Evolutionary conservation across 139 green algal species (phyloP).

Genomic region (Chlorella ohadii): DNA sequence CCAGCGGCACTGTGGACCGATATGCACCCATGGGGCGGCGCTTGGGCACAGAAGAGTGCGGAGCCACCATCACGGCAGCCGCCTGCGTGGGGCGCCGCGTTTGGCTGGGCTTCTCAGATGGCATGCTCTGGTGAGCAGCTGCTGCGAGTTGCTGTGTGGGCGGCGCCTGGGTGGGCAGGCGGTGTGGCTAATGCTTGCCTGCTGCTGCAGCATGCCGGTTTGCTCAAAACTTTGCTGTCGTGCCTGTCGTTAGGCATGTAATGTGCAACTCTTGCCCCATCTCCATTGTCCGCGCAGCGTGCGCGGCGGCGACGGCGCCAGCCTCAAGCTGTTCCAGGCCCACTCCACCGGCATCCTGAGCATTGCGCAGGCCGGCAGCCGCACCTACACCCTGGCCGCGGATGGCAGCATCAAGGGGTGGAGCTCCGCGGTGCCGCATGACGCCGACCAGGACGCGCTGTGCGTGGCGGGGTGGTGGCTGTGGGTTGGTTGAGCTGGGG

Average conservation of each 20-base stretch:
- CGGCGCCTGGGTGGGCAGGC: background rate
- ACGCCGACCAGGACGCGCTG: slow-evolving; percentile 28
- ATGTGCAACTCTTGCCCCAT: too few relatives aligned
- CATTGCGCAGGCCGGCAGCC: slow-evolving; percentile 53
- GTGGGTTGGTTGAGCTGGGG: background rate
- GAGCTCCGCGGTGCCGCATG: slow-evolving; percentile 34
- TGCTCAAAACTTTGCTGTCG: too few relatives aligned
- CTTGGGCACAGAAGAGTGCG: slow-evolving; percentile 41
- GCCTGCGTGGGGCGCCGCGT: slow-evolving; percentile 46
- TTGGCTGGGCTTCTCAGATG: slow-evolving; percentile 72
- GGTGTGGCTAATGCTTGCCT: background rate
- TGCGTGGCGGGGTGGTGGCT: background rate
- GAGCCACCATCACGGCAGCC: slow-evolving; percentile 46
- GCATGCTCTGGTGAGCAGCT: slow-evolving; percentile 46
- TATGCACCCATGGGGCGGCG: slow-evolving; percentile 66
- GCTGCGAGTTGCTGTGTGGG: too few relatives aligned
- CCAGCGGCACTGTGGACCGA: slow-evolving; percentile 62
- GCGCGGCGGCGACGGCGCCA: slow-evolving; percentile 10
- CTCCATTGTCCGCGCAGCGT: background rate
- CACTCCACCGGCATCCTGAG: slow-evolving; percentile 48
- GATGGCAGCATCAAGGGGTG: slow-evolving; percentile 76
- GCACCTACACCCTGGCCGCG: slow-evolving; percentile 67
- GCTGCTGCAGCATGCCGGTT: too few relatives aligned
- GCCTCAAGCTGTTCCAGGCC: slow-evolving; percentile 60
- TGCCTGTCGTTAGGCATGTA: too few relatives aligned